Base-by-base conservation (phyloP, 1,284 basidiomycete genomes). In the Fomitopsis betulina region DNA sequence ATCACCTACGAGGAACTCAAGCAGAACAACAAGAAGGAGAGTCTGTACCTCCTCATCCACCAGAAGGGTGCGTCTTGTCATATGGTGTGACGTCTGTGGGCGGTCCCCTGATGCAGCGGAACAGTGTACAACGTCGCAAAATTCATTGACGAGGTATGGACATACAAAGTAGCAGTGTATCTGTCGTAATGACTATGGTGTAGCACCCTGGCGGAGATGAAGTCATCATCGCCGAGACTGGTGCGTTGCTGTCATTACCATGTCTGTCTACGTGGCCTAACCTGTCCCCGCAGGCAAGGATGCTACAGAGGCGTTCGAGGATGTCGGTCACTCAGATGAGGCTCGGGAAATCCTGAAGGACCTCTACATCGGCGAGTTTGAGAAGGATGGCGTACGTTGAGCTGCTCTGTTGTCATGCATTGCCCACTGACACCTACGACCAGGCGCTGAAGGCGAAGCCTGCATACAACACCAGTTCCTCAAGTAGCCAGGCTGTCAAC, bases 271-370 rank as follows among this genome's bases (percentile, higher is more conserved):
- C 27, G n/a, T 39, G 4, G 37, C 35, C 8, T 37, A 25, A 35
- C 25, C 54, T 57, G 19, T 56, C 54, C 8, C 33, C 25, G 21
- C 68, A 92, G 91, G 89, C 67, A 88, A 90, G 72, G 96, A 99
- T 74, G 95, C 94, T 30, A 97, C 96, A 45, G 97, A 99, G 73
- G 94, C 96, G 12, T 99, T 99, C 70, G 97, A 99, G 78, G 97
- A 99, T 73, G 96, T 99, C 52, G 96, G 97, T 47, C 96, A 99
- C 83, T 98, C 96, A 17, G 97, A 99, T 70, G 97, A 99, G 75
- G 97, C 96, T 17, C 88, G 96, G 60, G 87, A 81, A n/a, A 83
- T 97, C 62, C 82, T 99, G 58, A 83, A 85, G 61, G 84, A 75
- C 67, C 81, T 96, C 85, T 74, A 83, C 55, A 77, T 95, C 54